Evolutionary conservation across 2,329 filamentous ascomycete genomes (phyloP).

Genomic region (Epichloe glyceriae): DNA sequence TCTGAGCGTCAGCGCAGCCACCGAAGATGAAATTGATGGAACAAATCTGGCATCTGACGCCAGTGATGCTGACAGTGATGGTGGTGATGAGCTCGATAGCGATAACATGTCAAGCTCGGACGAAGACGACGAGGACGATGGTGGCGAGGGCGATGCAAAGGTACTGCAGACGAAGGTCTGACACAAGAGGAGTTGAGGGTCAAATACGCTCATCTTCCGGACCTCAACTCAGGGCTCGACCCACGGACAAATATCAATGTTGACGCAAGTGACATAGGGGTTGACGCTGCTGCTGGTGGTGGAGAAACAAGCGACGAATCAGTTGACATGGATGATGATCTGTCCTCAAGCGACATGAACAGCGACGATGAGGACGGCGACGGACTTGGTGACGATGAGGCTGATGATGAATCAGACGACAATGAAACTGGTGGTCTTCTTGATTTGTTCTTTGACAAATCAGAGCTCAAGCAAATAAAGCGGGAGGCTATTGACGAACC

Average conservation of each 20-base stretch:
- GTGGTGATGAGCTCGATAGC: conserved; percentile 29
- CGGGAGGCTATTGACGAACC: conserved; percentile 19
- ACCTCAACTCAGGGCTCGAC: conserved; percentile 19
- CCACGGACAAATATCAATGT: conserved; percentile 10
- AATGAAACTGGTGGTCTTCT: conserved; percentile 34
- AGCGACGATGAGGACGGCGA: conserved; percentile 26
- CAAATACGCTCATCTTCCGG: conserved; percentile 56
- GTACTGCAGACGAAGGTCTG: conserved; percentile 47
- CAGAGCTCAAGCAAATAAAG: conserved; percentile 41
- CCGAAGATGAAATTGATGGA: conserved; percentile 21
- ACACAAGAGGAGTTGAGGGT: conserved; percentile 55
- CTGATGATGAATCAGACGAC: conserved; percentile 30
- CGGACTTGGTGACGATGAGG: conserved; percentile 20
- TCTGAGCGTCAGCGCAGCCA: conserved; percentile 26
- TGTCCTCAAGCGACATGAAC: conserved; percentile 43
- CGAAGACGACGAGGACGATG: conserved; percentile 51
- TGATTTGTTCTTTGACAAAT: conserved; percentile 46
- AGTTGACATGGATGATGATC: conserved; percentile 55
- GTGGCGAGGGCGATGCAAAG: conserved; percentile 42
- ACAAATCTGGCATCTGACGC: conserved; percentile 22
- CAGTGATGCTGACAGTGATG: conserved; percentile 16
- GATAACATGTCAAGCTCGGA: conserved; percentile 49
- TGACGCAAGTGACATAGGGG: conserved; percentile 12
- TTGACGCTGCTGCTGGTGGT: conserved; percentile 17
- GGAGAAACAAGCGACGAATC: conserved; percentile 50